phyloP scores from a whole-genome alignment of 192 early-diverging fungal species.

The Podila epigama region DNA sequence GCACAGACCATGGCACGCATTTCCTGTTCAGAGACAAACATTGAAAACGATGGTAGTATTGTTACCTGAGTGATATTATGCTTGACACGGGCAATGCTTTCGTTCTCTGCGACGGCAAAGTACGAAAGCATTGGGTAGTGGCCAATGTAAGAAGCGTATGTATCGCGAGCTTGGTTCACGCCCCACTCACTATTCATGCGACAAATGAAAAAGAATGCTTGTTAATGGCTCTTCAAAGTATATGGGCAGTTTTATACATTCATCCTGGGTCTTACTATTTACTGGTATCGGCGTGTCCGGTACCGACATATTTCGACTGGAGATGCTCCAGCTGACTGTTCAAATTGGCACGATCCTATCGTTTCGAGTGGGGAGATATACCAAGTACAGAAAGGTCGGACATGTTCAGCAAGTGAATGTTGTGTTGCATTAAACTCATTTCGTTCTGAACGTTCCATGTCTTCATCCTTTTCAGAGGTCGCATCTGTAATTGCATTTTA shows the following conservation, averaged over 20 bases:
- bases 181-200: conserved; percentile 76
- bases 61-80: conserved; percentile 79
- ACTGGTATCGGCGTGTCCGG: conserved; percentile 90
- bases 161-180: conserved; percentile 86
- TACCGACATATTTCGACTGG: conserved; percentile 89
- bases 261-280: conserved; percentile 71
- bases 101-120: conserved; percentile 87
- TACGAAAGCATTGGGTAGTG: conserved; percentile 82
- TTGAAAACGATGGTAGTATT: neutral
- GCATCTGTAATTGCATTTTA: too few relatives aligned
- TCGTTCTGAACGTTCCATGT: too few relatives aligned
- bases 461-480: too few relatives aligned
- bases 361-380: too few relatives aligned
- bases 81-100: conserved; percentile 77
- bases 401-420: too few relatives aligned
- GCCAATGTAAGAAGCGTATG: conserved; percentile 79
- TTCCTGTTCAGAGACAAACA: neutral
- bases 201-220: neutral
- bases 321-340: conserved; percentile 86
- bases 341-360: conserved; percentile 70
- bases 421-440: too few relatives aligned
- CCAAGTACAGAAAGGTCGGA: too few relatives aligned
- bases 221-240: neutral
- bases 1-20: neutral
- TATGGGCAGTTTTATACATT: neutral